Base-by-base conservation (phyloP, 768 basidiomycete species). In the Trichaptum fuscoviolaceum region DNA sequence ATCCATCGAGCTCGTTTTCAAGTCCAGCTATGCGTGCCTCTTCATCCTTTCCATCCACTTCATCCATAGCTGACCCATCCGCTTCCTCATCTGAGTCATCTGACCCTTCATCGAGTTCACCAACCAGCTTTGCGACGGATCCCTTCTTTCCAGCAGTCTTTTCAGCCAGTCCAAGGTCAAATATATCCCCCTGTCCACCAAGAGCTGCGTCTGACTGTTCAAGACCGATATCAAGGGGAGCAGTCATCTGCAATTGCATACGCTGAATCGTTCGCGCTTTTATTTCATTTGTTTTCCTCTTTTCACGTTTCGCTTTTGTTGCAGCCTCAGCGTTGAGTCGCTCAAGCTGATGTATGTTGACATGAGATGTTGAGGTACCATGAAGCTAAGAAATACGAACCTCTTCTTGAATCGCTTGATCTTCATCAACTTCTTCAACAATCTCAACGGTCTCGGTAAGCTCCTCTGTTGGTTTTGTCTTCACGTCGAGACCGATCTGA, bases 201-300 rank as follows among this genome's bases (percentile, higher is more conserved):
- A 96, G 82, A 20, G 90, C 82, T 2, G 86, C 79, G 69, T 96
- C 95, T 64, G 84, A 82, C 71, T 91, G 91, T 72, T 95, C 93
- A 67, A 95, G 77, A 74, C 95, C 96, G 69, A 99, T 95, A 71
- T 98, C 97, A 70, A 96, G 80, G n/a, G 97, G 97, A 23, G 95
- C 94, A 15, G 92, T 93, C 97, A 99, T 99, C 73, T 93, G 90
- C 60, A 99, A 83, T 75, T 99, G 97, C 87, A 99, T 91, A 64
- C 96, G 90, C 73, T 94, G 93, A 57, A 99, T 89, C 0, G 94
- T 92, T 69, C 90, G 87, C 30, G 85, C 82, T 77, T 92, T 93
- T 73, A 92, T 81, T 79, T 99, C 97, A 77, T 98, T 98, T 1
- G 89, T 87, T 36, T 88, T 85, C 64, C 95, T 86, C 64, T 92